Evolutionary conservation across 208 protist genomes (phyloP).

Genomic region (Acanthamoeba triangularis): DNA sequence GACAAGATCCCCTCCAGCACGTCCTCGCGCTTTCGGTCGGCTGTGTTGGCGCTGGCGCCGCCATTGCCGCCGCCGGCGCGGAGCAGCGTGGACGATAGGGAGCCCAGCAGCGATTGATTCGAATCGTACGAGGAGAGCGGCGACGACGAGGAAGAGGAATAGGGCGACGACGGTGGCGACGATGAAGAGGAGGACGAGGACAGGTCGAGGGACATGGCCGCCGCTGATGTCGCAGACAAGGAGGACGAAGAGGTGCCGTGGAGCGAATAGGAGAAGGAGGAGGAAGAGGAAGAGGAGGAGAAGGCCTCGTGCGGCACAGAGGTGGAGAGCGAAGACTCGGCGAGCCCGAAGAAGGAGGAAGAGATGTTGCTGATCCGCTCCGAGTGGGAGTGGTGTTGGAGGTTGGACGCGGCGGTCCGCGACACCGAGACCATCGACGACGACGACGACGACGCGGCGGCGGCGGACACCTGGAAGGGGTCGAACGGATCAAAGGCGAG

Average conservation of each 20-base stretch:
- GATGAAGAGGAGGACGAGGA: constrained; percentile 14
- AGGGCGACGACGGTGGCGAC: constrained; percentile 11
- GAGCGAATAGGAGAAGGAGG: background rate
- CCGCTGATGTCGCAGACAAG: background rate
- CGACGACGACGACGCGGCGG: background rate
- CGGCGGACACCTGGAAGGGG: background rate
- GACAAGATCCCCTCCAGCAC: constrained; percentile 51
- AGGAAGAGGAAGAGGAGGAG: background rate
- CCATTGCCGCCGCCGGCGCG: background rate
- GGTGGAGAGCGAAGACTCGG: background rate
- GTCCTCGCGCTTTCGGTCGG: constrained; percentile 5
- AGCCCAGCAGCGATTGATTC: constrained; percentile 2
- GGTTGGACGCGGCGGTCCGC: background rate
- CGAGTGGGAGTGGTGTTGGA: background rate
- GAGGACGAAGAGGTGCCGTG: background rate
- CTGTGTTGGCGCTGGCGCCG: background rate
- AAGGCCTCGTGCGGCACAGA: background rate
- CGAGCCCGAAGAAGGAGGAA: constrained; percentile 24
- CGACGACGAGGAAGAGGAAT: background rate
- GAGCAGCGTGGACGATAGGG: background rate
- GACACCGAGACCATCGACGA: background rate
- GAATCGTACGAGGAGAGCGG: background rate
- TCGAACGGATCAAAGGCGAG: background rate
- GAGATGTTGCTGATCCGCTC: constrained; percentile 68
- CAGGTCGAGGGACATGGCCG: background rate